Evolutionary conservation across 1,284 basidiomycete species (phyloP).

Genomic region (Tilletia caries): DNA sequence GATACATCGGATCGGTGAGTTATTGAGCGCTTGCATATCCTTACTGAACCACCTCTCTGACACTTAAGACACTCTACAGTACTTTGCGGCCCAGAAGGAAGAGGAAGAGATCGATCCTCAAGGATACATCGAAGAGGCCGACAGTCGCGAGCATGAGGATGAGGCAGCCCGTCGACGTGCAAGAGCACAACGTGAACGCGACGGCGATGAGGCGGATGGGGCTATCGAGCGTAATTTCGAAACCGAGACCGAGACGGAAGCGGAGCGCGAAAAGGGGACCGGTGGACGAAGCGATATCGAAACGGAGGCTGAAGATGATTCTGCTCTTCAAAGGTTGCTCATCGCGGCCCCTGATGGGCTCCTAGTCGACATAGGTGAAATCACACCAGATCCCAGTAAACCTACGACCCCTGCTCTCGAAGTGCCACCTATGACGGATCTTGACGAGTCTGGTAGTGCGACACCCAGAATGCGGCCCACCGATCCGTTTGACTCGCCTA

Average conservation of each 20-base stretch:
- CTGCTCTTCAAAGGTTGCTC: neutral
- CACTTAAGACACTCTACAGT: slow-evolving; percentile 12
- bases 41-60: neutral
- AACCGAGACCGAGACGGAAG: slow-evolving; percentile 31
- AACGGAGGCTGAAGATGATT: slow-evolving; percentile 10
- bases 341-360: neutral
- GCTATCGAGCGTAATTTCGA: slow-evolving; percentile 7
- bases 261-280: slow-evolving; percentile 24
- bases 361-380: neutral
- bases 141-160: slow-evolving; percentile 23
- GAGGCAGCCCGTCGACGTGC: slow-evolving; percentile 9
- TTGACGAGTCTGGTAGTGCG: neutral
- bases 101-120: slow-evolving; percentile 47
- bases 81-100: slow-evolving; percentile 45
- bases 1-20: slow-evolving; percentile 67
- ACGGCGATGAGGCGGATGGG: slow-evolving; percentile 18
- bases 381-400: slow-evolving; percentile 2
- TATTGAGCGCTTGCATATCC: neutral
- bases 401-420: neutral
- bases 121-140: slow-evolving; percentile 49
- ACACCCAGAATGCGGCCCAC: neutral
- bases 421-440: neutral
- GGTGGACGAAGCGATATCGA: slow-evolving; percentile 23
- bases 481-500: neutral
- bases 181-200: slow-evolving; percentile 14